Evolutionary conservation across 495 filamentous ascomycete genomes (phyloP).

Genomic region (Glarea lozoyensis): DNA sequence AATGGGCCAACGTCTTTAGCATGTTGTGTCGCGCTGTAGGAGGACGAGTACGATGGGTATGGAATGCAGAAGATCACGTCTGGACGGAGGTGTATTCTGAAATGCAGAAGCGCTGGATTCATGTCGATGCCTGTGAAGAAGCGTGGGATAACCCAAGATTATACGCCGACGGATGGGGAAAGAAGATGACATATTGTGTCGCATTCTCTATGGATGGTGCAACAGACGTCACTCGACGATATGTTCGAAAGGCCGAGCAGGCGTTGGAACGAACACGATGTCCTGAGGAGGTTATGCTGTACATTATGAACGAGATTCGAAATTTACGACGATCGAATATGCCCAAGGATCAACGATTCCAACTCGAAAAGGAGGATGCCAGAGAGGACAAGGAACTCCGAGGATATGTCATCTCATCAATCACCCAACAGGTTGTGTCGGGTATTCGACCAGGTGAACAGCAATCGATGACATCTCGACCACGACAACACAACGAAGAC

Average conservation of each 20-base stretch:
- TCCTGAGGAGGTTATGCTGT: conserved; percentile 82
- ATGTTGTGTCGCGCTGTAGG: conserved; percentile 96
- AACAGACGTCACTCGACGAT: conserved; percentile 90
- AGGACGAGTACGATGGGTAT: conserved; percentile 90
- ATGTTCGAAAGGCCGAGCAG: conserved; percentile 74
- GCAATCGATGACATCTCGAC: neutral
- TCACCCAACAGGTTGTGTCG: conserved; percentile 47
- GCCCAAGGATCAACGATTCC: conserved; percentile 69
- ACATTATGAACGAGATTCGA: conserved; percentile 84
- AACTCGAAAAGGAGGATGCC: conserved; percentile 81
- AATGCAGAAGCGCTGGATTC: conserved; percentile 90
- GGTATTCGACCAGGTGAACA: conserved; percentile 16
- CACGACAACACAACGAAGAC: conserved; percentile 7
- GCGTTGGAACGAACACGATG: conserved; percentile 62
- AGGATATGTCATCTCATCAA: conserved; percentile 60
- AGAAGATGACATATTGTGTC: conserved; percentile 93
- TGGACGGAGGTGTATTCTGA: conserved; percentile 98
- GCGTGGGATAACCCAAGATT: conserved; percentile 90
- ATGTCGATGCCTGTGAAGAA: conserved; percentile 91
- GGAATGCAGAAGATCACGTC: conserved; percentile 95
- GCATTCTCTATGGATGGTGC: conserved; percentile 94
- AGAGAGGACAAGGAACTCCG: conserved; percentile 79
- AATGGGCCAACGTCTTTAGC: conserved; percentile 98
- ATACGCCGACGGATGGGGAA: conserved; percentile 90
- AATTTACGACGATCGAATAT: conserved; percentile 68